phyloP scores from a whole-genome alignment of 1,284 basidiomycete genomes.

The Erythrobasidium hasegawianum region DNA sequence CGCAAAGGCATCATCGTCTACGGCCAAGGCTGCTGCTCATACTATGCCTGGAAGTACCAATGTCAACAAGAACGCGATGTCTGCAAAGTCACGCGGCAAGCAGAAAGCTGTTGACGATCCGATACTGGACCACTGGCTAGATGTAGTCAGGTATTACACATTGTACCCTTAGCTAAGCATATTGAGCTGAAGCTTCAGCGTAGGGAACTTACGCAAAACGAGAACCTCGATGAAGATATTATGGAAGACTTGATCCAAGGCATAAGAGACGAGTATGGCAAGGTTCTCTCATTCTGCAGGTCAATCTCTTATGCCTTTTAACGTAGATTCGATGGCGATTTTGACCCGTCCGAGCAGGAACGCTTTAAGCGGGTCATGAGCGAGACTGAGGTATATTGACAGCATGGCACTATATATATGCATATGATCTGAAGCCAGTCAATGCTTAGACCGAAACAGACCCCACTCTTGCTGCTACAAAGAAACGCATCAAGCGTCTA shows the following conservation, averaged over 20 bases:
- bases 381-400: too few species aligned
- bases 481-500: constrained; percentile 1
- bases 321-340: too few species aligned
- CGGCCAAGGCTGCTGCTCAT: too few species aligned
- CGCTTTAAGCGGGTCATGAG: too few species aligned
- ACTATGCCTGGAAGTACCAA: background rate
- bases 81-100: background rate
- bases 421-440: too few species aligned
- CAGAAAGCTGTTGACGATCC: background rate
- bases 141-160: background rate
- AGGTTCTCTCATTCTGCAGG: background rate
- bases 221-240: background rate
- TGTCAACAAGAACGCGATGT: constrained; percentile 2
- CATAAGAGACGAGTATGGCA: background rate
- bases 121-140: background rate
- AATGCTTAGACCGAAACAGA: too few species aligned
- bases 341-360: too few species aligned
- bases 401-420: too few species aligned
- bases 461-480: too few species aligned
- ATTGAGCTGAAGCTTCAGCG: background rate
- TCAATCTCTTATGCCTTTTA: too few species aligned
- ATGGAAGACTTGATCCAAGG: background rate
- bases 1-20: background rate
- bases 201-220: background rate
- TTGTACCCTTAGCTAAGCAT: background rate